These are phyloP conservation scores for Isatis lusitanica DNA, from an alignment of 441 rosid species.

Conservation along the genomic window DNA sequence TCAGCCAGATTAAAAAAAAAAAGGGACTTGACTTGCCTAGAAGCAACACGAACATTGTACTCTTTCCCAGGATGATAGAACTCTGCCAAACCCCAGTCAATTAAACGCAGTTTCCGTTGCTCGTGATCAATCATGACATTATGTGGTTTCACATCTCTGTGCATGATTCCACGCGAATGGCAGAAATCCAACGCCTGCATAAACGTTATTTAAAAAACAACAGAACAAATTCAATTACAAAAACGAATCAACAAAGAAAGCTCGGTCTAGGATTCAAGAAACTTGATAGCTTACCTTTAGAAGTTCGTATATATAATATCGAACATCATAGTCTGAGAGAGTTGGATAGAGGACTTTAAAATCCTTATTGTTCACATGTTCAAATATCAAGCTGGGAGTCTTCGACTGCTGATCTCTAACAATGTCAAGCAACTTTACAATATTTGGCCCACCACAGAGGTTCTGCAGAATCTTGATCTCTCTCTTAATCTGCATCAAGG, in stretches of 20 bases:
- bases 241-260: background rate
- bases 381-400: conserved; percentile 96
- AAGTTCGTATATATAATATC: conserved; percentile 91
- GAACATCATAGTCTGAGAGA: conserved; percentile 81
- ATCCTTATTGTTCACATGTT: conserved; percentile 92
- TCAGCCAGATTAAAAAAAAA: background rate
- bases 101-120: conserved; percentile 88
- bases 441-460: conserved; percentile 97
- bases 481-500: conserved; percentile 77
- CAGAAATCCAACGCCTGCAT: conserved; percentile 92
- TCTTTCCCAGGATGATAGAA: conserved; percentile 98
- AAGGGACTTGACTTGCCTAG: conserved; percentile 50
- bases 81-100: conserved; percentile 99
- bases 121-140: conserved; percentile 99
- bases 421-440: conserved; percentile 88
- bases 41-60: conserved; percentile 96
- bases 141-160: conserved; percentile 97
- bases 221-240: background rate
- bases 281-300: conserved; percentile 57
- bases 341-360: conserved; percentile 95
- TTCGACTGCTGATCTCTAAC: conserved; percentile 99
- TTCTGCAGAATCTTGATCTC: conserved; percentile 97
- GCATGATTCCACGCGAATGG: conserved; percentile 98
- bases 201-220: background rate
- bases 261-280: background rate